Evolutionary conservation across 2,329 filamentous ascomycete genomes (phyloP).

Genomic region (Fusarium sp.): DNA sequence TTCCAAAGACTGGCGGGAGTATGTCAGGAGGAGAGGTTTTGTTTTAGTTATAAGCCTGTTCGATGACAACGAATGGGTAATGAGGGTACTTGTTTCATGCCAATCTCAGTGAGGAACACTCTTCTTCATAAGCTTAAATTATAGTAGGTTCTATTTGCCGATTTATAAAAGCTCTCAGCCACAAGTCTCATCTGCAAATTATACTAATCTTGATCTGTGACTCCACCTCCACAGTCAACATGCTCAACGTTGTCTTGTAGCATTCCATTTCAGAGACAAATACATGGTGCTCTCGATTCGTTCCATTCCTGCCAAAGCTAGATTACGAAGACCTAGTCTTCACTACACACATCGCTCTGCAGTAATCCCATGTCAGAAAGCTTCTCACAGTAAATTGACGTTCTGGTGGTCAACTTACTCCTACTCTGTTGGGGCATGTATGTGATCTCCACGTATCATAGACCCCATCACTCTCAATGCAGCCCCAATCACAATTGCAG

Average conservation of each 20-base stretch:
- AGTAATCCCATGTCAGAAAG: too few relatives aligned
- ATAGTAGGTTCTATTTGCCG: not conserved
- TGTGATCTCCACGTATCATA: not conserved
- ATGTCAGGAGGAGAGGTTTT: not conserved
- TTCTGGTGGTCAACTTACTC: too few relatives aligned
- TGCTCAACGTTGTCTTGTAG: not conserved
- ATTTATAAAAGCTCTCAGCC: too few relatives aligned
- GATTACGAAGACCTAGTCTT: accelerated
- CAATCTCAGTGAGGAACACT: not conserved
- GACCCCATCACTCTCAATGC: not conserved
- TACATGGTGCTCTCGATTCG: not conserved
- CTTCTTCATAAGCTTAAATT: not conserved
- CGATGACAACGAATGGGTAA: accelerated
- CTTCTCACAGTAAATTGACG: too few relatives aligned
- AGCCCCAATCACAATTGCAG: not conserved
- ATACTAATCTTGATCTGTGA: not conserved
- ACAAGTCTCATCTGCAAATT: not conserved
- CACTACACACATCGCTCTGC: not conserved
- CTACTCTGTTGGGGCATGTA: not conserved
- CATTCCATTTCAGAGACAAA: not conserved
- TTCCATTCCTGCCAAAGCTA: accelerated
- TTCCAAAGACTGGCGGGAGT: not conserved
- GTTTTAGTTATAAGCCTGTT: not conserved
- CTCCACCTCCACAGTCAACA: not conserved
- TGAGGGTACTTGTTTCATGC: not conserved